These are phyloP conservation scores for Trichosanthes cucumerina DNA, from an alignment of 306 rosid genomes.

Conservation along the genomic window DNA sequence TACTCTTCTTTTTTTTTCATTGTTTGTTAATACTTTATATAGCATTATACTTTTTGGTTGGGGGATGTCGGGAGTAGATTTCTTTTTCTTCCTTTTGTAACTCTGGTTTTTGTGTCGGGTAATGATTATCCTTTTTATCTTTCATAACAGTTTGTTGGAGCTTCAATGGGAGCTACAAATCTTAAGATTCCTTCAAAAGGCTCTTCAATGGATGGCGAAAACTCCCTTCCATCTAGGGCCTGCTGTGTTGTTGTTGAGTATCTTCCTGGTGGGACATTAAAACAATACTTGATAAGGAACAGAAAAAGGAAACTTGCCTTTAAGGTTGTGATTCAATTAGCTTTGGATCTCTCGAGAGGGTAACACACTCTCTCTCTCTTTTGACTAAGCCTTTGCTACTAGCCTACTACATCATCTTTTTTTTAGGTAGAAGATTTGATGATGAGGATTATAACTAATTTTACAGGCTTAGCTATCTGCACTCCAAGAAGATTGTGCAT, in stretches of 20 bases:
- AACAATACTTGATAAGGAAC: conserved; percentile 36
- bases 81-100: neutral
- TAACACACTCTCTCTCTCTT: conserved; percentile 10
- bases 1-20: neutral
- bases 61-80: neutral
- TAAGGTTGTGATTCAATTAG: conserved; percentile 48
- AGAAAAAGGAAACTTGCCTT: conserved; percentile 45
- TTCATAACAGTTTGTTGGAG: conserved; percentile 52
- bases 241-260: conserved; percentile 70
- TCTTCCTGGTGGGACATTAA: conserved; percentile 46
- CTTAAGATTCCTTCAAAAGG: conserved; percentile 46
- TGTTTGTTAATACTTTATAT: neutral
- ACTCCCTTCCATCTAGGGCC: conserved; percentile 43
- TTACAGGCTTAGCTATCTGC: conserved; percentile 58
- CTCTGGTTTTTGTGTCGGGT: neutral
- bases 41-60: neutral
- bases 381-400: neutral
- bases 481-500: conserved; percentile 57
- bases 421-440: neutral
- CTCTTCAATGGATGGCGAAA: conserved; percentile 24
- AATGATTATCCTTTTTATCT: conserved; percentile 6
- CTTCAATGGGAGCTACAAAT: conserved; percentile 60
- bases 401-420: neutral
- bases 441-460: neutral
- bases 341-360: conserved; percentile 64